phyloP scores from a whole-genome alignment of 257 asterid genomes.

The Leptodermis oblonga region DNA sequence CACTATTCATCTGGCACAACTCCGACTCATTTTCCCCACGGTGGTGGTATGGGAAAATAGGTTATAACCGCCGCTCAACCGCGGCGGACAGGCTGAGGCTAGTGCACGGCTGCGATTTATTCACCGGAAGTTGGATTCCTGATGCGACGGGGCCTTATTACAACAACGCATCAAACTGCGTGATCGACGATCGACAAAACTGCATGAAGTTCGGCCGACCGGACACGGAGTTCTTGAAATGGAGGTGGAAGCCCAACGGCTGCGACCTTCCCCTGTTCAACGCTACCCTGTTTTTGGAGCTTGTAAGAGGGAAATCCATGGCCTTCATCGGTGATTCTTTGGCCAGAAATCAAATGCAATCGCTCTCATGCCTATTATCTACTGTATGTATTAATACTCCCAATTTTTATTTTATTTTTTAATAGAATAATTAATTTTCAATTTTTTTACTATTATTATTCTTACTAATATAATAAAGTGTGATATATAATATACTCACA shows the following conservation, averaged over 20 bases:
- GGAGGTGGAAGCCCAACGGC: constrained; percentile 44
- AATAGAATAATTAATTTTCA: too few species aligned
- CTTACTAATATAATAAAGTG: too few species aligned
- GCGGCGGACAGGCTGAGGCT: background rate
- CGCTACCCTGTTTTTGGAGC: constrained; percentile 53
- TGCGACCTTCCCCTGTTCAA: constrained; percentile 53
- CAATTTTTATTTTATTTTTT: too few species aligned
- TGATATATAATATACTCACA: too few species aligned
- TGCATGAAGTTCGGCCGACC: constrained; percentile 38
- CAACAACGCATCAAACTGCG: constrained; percentile 38
- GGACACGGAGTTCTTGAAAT: constrained; percentile 29
- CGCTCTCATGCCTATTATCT: constrained; percentile 68
- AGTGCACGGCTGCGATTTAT: constrained; percentile 29
- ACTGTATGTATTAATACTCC: constrained; percentile 49
- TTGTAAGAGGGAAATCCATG: constrained; percentile 50
- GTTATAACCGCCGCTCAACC: background rate
- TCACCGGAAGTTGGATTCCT: constrained; percentile 58
- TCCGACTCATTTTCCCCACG: background rate
- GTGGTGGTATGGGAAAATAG: background rate
- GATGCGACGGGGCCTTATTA: constrained; percentile 51
- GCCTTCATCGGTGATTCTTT: constrained; percentile 80
- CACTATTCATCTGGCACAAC: background rate
- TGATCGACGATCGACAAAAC: constrained; percentile 35
- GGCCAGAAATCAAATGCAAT: constrained; percentile 76
- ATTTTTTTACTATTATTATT: too few species aligned